Evolutionary conservation across 129 eudicot genomes (phyloP).

Genomic region (Centella asiatica): DNA sequence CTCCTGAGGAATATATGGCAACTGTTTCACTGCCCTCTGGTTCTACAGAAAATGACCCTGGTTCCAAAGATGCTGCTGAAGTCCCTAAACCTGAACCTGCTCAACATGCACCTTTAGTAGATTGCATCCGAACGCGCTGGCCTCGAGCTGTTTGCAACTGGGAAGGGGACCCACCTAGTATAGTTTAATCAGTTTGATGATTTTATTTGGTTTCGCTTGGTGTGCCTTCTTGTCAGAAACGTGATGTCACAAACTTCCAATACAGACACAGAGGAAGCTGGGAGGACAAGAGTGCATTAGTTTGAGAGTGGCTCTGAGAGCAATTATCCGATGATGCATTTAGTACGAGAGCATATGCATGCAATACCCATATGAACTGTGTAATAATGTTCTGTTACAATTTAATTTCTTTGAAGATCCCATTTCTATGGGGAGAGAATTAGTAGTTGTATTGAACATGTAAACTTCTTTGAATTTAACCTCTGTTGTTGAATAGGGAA

Average conservation of each 20-base stretch:
- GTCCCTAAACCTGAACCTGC: slow-evolving; percentile 53
- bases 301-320: not conserved
- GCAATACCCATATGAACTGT: slow-evolving; percentile 14
- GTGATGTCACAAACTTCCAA: slow-evolving; percentile 9
- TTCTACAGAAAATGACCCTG: slow-evolving; percentile 28
- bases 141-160: slow-evolving; percentile 80
- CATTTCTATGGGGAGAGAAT: not conserved
- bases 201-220: slow-evolving; percentile 3
- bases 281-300: not conserved
- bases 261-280: slow-evolving; percentile 9
- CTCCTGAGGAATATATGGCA: slow-evolving; percentile 89
- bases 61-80: slow-evolving; percentile 35
- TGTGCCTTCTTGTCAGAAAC: slow-evolving; percentile 1
- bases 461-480: slow-evolving; percentile 12
- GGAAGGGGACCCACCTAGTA: slow-evolving; percentile 96
- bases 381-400: slow-evolving; percentile 10
- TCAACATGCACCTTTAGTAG: slow-evolving; percentile 90
- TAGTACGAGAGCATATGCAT: slow-evolving; percentile 12
- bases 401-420: not conserved
- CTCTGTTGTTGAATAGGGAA: slow-evolving; percentile 6
- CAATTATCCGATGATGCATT: not conserved
- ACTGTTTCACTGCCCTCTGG: slow-evolving; percentile 25
- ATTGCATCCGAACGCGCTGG: slow-evolving; percentile 93
- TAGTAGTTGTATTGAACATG: slow-evolving; percentile 9
- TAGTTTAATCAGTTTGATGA: slow-evolving; percentile 40